Evolutionary conservation across 2,329 filamentous ascomycete species (phyloP), one percentile per base, ranked within the genome.

Genomic region (Cladosporium sp.): DNA sequence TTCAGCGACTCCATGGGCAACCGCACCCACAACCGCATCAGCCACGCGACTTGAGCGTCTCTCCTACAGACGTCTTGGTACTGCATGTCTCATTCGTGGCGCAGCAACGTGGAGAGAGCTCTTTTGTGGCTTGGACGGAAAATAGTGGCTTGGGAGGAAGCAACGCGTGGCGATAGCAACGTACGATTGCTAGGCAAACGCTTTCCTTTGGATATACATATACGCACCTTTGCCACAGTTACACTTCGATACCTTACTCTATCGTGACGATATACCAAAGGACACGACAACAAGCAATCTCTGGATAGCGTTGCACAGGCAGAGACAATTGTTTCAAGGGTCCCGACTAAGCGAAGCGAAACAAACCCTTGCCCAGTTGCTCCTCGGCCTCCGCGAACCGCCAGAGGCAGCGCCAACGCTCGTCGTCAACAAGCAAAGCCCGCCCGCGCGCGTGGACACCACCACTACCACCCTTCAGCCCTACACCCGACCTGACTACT

Each of bases 61-160:
- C 11, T 28, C n/a, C 50, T 28, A 53, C 26, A 53, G 49, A 53
- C 1, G 35, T 40, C 14, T 18, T 1, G 35, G 16, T 40, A 18
- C 18, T 10, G 37, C 33, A 44, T 44, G 37, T 44, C 37, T 46
- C 40, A 21, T 46, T 46, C n/a, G 40, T 55, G 52, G 52, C 52
- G 52, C 52, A 55, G 52, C 52, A 33, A n/a, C 29, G 29, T 33
- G 52, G 52, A 55, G 50, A 53, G 52, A 33, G 52, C 52, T 55
- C 52, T 55, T n/a, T 6, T n/a, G 52, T 33, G 52, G 52, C 52
- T 29, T 31, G 31, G 52, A 26, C 23, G 23, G 23, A 3, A 26
- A 26, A 26, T 26, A 26, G 52, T 33, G 52, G 52, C 52, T 29
- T 31, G 31, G 52, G 7, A 44, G 35, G 35, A 44, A 44, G 18